phyloP scores from a whole-genome alignment of 129 eudicot species.

The Sambucus nigra region DNA sequence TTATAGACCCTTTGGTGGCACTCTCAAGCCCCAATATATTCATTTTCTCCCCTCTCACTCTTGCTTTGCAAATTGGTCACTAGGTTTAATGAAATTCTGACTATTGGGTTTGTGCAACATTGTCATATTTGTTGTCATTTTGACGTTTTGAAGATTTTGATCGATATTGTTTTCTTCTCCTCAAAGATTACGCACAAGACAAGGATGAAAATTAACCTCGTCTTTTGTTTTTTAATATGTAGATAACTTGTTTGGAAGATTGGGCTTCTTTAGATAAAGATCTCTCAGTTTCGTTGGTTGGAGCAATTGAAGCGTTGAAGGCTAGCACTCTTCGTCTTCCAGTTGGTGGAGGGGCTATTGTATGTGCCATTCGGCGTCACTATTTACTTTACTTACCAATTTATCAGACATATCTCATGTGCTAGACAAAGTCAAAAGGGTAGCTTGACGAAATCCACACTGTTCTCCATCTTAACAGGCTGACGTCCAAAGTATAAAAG shows the following conservation, averaged over 20 bases:
- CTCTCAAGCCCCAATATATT: no score
- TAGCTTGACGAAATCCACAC: neutral
- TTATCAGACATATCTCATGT: constrained; percentile 1
- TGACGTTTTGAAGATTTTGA: neutral
- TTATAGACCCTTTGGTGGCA: no score
- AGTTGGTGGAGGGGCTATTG: constrained; percentile 79
- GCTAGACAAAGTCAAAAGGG: neutral
- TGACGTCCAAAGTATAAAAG: constrained; percentile 71
- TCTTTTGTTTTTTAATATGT: constrained; percentile 9
- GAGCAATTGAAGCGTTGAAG: constrained; percentile 92
- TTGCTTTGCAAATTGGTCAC: no score
- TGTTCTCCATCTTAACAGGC: constrained; percentile 36
- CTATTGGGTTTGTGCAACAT: neutral
- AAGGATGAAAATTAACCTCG: neutral
- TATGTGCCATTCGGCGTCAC: constrained; percentile 22
- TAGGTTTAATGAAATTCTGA: neutral
- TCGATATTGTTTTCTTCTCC: neutral
- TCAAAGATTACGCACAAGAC: neutral
- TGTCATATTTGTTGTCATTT: neutral
- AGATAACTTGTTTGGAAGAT: constrained; percentile 65
- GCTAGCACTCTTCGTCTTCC: constrained; percentile 99
- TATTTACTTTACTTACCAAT: neutral
- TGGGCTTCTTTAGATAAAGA: constrained; percentile 86
- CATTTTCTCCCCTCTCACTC: no score
- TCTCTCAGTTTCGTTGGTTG: constrained; percentile 63